Conservation (phyloP, 768 basidiomycete species). For the Cystobasidiopsis lactophilus region DNA sequence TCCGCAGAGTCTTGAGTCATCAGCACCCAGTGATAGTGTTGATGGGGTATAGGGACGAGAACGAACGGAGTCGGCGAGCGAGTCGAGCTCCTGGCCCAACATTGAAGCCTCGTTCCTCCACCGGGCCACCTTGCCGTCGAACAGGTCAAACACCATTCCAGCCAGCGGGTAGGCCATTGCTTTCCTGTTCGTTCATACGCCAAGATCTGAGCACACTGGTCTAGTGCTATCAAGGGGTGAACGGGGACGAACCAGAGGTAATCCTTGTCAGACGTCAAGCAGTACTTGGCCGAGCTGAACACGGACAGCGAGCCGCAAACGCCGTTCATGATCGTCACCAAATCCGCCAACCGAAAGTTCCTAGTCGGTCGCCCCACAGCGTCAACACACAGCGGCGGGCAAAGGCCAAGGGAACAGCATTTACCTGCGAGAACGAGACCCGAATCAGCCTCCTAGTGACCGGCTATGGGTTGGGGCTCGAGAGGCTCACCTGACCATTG, state of each 20-base stretch:
- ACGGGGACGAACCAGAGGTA: constrained; percentile 37
- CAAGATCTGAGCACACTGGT: not conserved
- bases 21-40: not conserved
- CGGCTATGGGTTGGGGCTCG: no score
- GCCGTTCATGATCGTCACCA: constrained; percentile 97
- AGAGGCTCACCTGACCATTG: no score
- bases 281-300: constrained; percentile 76
- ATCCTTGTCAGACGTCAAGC: constrained; percentile 51
- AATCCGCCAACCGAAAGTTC: constrained; percentile 91
- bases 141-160: constrained; percentile 89
- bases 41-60: not conserved
- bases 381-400: constrained; percentile 10
- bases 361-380: no score
- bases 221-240: not conserved
- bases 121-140: constrained; percentile 92
- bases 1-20: not conserved
- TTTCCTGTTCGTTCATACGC: constrained; percentile 23
- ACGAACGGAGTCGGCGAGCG: constrained; percentile 76
- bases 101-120: constrained; percentile 91
- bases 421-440: no score
- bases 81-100: constrained; percentile 93
- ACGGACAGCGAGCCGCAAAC: constrained; percentile 91
- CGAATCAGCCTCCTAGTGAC: no score
- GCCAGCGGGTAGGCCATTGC: constrained; percentile 75
- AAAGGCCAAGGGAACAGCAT: not conserved